phyloP scores from a whole-genome alignment of 1,284 basidiomycete species.

The Phylloboletellus chloephorus region DNA sequence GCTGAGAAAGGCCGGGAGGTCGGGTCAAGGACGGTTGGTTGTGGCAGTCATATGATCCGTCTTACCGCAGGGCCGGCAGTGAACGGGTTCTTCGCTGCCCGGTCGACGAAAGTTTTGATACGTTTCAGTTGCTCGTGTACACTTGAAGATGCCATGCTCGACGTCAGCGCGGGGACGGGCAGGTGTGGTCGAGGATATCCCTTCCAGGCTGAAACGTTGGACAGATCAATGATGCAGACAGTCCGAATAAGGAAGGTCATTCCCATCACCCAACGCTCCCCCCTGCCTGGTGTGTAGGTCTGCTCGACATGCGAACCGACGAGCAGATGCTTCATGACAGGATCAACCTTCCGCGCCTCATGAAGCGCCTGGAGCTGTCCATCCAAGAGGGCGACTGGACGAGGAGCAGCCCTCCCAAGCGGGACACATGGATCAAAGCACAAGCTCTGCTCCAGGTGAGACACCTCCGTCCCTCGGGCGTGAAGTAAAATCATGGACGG shows the following conservation, averaged over 20 bases:
- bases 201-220: constrained; percentile 1
- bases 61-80: constrained; percentile 21
- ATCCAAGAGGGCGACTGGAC: constrained; percentile 48
- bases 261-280: constrained; percentile 16
- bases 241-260: constrained; percentile 18
- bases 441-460: constrained; percentile 55
- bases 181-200: not conserved
- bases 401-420: constrained; percentile 28
- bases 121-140: constrained; percentile 16
- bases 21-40: constrained; percentile 3
- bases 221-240: constrained; percentile 18
- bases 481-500: too few species aligned
- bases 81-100: constrained; percentile 19
- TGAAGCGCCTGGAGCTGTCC: constrained; percentile 56
- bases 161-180: not conserved
- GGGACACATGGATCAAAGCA: constrained; percentile 51
- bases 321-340: constrained; percentile 54
- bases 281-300: not conserved
- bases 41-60: constrained; percentile 5
- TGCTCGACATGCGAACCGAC: constrained; percentile 25
- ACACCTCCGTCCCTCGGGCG: not conserved
- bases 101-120: constrained; percentile 21
- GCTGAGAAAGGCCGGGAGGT: constrained; percentile 15
- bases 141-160: constrained; percentile 23
- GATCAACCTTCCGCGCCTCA: constrained; percentile 60